phyloP scores from a whole-genome alignment of 1,284 basidiomycete species.

The Trichosporon inkin region DNA sequence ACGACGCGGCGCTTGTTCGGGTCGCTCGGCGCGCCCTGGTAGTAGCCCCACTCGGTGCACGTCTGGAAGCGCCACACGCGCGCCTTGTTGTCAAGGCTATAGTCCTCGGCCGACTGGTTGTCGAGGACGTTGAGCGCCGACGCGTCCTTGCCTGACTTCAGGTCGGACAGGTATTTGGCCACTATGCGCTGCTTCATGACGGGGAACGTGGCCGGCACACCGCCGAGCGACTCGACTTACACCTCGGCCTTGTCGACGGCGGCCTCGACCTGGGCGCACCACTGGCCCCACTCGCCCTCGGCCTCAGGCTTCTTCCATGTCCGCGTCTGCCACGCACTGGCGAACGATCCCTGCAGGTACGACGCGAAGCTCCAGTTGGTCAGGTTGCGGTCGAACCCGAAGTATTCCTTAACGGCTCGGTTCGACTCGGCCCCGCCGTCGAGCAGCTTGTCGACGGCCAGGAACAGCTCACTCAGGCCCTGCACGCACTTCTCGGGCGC shows the following conservation, averaged over 20 bases:
- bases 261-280: not conserved
- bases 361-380: not conserved
- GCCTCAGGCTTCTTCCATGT: not conserved
- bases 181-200: no score
- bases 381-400: not conserved
- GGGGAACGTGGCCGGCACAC: no score
- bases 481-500: slow-evolving; percentile 66
- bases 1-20: slow-evolving; percentile 31
- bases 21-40: slow-evolving; percentile 48
- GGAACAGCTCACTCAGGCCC: not conserved
- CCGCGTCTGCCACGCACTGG: not conserved
- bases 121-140: not conserved
- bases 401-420: not conserved
- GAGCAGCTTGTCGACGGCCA: not conserved
- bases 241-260: no score
- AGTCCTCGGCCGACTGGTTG: not conserved
- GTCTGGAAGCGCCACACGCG: slow-evolving; percentile 8
- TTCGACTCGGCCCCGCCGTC: not conserved
- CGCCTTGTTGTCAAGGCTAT: not conserved
- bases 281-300: not conserved
- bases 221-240: no score
- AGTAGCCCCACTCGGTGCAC: slow-evolving; percentile 92
- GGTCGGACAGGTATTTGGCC: not conserved
- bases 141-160: not conserved
- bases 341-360: not conserved